phyloP scores from a whole-genome alignment of 345 rosid species.

The Limnanthes douglasii region DNA sequence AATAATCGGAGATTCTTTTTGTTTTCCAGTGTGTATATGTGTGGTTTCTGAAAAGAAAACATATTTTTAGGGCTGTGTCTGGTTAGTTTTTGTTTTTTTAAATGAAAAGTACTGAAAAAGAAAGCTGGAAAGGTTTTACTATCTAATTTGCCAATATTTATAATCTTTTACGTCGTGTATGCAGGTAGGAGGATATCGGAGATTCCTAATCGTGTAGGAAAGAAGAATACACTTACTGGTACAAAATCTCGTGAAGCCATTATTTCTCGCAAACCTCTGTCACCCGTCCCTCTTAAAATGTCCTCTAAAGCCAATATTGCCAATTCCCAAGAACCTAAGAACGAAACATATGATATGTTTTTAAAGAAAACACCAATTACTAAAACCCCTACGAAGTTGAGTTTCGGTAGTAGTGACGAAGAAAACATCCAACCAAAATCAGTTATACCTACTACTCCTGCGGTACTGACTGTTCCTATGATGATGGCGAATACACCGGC shows the following conservation, averaged over 20 bases:
- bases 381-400: constrained; percentile 11
- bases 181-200: constrained; percentile 45
- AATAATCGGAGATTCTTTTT: no score
- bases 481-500: constrained; percentile 38
- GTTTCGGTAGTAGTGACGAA: constrained; percentile 8
- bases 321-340: constrained; percentile 26
- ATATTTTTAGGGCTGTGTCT: background rate
- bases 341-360: constrained; percentile 8
- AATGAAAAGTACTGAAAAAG: background rate
- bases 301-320: constrained; percentile 27
- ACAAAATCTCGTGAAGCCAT: constrained; percentile 12
- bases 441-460: constrained; percentile 32
- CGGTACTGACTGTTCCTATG: constrained; percentile 35
- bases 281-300: constrained; percentile 28
- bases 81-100: background rate
- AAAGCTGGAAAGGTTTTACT: no score
- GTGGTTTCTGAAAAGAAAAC: no score
- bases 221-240: constrained; percentile 16
- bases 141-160: background rate
- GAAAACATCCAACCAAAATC: constrained; percentile 19
- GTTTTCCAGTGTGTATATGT: no score
- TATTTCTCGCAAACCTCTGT: constrained; percentile 35
- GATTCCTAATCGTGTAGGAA: constrained; percentile 22
- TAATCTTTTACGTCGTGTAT: background rate
- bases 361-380: constrained; percentile 9